Evolutionary conservation across 257 asterid species (phyloP), one percentile per base, ranked within the genome.

Genomic region (Rubia yunnanensis): DNA sequence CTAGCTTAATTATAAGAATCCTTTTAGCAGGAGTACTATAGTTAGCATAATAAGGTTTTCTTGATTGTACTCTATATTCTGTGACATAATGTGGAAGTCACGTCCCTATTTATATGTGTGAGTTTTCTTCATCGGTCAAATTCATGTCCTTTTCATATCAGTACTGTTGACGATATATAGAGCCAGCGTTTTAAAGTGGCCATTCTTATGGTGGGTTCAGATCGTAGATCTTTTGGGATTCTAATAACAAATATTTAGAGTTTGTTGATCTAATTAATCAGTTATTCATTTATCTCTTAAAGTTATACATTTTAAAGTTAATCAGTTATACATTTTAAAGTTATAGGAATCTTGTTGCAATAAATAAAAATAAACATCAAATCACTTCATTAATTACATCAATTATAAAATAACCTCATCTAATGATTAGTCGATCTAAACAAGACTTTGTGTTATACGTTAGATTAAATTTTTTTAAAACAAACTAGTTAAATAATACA

Each of bases 51-150:
- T 41, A 62, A 49, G 18, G 74, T 38, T 53, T 76, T 73, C 1
- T 5, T 48, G 10, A 73, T 48, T 76, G 75, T 80, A 60, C 75
- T 73, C 41, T 35, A 78, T 60, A 79, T 82, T 82, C 78, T 66
- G 71, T 83, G 86, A 83, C 91, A 85, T 62, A 72, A 76, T 73
- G 68, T 67, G 76, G 67, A 18, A 68, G 67, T 80, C 65, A 71
- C 49, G 58, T 68, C 70, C 70, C 77, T 85, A 87, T 87, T 85
- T 87, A 89, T 89, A 87, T 70, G 50, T 74, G 79, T 57, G 68
- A 48, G 60, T 69, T 58, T 65, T 32, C 59, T 35, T 72, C 72
- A 63, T 80, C 76, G 66, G 74, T 77, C 89, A 63, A 71, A 61
- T 70, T 26, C 26, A 48, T 75, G 89, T 86, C 89, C 7, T 70